These are phyloP conservation scores for Pythium scleroteichum DNA, from an alignment of 352 stramenopile genomes.

Conservation along the genomic window DNA sequence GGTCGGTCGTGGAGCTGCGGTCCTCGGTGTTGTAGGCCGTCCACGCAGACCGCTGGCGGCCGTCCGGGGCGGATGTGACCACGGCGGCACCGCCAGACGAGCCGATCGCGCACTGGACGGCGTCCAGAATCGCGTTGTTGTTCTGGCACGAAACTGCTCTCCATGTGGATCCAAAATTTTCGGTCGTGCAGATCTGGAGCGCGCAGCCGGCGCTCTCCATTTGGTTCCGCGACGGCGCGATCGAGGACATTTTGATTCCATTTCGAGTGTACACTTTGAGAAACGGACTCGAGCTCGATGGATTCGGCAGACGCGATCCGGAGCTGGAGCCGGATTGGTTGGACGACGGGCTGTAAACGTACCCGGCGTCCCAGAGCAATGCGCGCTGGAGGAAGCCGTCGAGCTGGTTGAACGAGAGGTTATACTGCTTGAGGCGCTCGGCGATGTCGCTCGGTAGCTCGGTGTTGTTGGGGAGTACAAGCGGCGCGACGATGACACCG, in stretches of 20 bases:
- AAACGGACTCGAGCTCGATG: constrained; percentile 19
- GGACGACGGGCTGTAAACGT: constrained; percentile 26
- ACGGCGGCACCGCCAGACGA: not conserved
- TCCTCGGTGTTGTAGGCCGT: constrained; percentile 23
- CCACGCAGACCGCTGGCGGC: constrained; percentile 21
- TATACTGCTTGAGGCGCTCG: constrained; percentile 13
- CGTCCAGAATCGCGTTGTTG: constrained; percentile 7
- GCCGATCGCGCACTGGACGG: constrained; percentile 30
- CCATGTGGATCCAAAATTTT: constrained; percentile 20
- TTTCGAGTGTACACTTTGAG: constrained; percentile 29
- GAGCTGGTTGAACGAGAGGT: constrained; percentile 26
- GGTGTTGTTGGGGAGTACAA: constrained; percentile 9
- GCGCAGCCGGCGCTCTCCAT: constrained; percentile 29
- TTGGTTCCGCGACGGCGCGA: constrained; percentile 23
- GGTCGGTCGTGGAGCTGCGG: not conserved
- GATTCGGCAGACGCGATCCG: too few relatives aligned
- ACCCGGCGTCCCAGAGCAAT: constrained; percentile 60
- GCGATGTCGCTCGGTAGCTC: constrained; percentile 10
- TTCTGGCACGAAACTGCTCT: constrained; percentile 20
- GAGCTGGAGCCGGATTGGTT: too few relatives aligned
- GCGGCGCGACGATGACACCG: constrained; percentile 29
- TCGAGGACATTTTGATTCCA: constrained; percentile 24
- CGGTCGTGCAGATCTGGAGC: constrained; percentile 24
- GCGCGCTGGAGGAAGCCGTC: constrained; percentile 44
- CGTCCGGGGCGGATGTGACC: constrained; percentile 4